Percentiles rank a stretch among this genome's conserved stretches.
Evolutionary conservation across 1,139 yeast species (phyloP).

Genomic region (Geotrichum bryndzae): DNA sequence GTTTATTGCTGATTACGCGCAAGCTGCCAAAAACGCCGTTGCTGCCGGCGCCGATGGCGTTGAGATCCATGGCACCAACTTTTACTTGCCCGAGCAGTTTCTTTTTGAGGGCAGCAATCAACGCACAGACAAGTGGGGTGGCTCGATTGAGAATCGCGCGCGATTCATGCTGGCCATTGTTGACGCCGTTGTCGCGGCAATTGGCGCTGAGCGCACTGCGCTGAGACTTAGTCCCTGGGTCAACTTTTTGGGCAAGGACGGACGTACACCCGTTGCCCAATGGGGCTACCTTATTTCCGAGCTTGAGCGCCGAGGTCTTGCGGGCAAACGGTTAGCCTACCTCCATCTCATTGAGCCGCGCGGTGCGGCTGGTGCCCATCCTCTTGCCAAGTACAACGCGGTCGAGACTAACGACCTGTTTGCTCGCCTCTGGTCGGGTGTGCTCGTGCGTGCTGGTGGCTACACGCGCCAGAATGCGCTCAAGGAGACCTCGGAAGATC

Average conservation of each 20-base stretch:
- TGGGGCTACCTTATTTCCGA: conserved; percentile 29
- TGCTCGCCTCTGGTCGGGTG: conserved; percentile 38
- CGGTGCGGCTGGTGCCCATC: conserved; percentile 18
- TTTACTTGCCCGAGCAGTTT: conserved; percentile 49
- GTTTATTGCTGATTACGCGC: conserved; percentile 33
- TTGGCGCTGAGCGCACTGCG: conserved; percentile 49
- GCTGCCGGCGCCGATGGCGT: conserved; percentile 60
- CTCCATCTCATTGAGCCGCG: conserved; percentile 45
- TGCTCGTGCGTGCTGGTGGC: conserved; percentile 39
- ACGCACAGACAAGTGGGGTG: conserved; percentile 57
- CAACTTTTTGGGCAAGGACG: conserved; percentile 36
- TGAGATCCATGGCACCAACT: conserved; percentile 60
- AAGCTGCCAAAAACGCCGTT: conserved; percentile 41
- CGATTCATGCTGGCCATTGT: conserved; percentile 50
- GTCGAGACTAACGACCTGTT: conserved; percentile 7
- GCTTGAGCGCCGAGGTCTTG: conserved; percentile 29
- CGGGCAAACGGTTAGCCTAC: conserved; percentile 44
- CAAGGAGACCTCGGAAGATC: conserved; percentile 31
- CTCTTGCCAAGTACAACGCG: conserved; percentile 1
- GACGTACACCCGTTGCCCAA: conserved; percentile 27
- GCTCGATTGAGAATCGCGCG: conserved; percentile 54
- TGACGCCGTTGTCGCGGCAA: conserved; percentile 43
- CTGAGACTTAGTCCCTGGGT: conserved; percentile 58
- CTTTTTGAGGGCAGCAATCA: conserved; percentile 43
- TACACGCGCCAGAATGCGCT: conserved; percentile 30